Percentiles rank a stretch among this genome's conserved stretches.
phyloP scores from a whole-genome alignment of 176 grass and related monocot species.

The Eragrostis curvula region DNA sequence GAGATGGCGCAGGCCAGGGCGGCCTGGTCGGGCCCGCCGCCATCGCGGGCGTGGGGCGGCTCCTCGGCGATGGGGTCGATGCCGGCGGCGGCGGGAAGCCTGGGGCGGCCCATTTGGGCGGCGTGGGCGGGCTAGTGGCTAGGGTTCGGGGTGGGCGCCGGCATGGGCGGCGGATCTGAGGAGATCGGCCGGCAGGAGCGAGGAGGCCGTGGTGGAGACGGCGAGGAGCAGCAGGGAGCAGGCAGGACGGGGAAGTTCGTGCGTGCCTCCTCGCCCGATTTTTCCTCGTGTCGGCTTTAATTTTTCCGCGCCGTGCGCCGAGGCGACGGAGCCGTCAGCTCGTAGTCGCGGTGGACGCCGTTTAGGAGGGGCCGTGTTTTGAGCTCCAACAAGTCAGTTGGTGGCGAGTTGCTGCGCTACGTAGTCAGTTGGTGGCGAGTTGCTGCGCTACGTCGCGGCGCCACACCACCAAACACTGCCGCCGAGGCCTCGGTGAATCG shows the following conservation, averaged over 20 bases:
- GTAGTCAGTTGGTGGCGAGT: no score
- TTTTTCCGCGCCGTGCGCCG: conserved; percentile 35
- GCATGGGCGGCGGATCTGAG: conserved; percentile 49
- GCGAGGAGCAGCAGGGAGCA: background rate
- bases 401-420: no score
- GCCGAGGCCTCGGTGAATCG: background rate
- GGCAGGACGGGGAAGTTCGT: conserved; percentile 34
- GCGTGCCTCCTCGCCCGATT: conserved; percentile 35
- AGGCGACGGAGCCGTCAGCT: background rate
- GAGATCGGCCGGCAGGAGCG: conserved; percentile 28
- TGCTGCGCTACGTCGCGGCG: no score
- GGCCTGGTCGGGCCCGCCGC: conserved; percentile 28
- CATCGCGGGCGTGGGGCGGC: background rate
- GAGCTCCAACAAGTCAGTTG: background rate
- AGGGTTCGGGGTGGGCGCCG: background rate
- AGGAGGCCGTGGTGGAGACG: conserved; percentile 32
- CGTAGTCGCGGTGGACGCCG: no score
- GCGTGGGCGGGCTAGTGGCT: background rate
- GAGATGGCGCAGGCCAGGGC: conserved; percentile 80
- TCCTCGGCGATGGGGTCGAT: conserved; percentile 77
- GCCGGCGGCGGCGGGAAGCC: conserved; percentile 39
- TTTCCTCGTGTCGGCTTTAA: conserved; percentile 44
- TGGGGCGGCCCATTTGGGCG: conserved; percentile 57
- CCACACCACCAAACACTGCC: no score
- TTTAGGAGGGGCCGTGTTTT: background rate